Conservation (phyloP, 2,329 filamentous ascomycete species). For the Penicillium decumbens region DNA sequence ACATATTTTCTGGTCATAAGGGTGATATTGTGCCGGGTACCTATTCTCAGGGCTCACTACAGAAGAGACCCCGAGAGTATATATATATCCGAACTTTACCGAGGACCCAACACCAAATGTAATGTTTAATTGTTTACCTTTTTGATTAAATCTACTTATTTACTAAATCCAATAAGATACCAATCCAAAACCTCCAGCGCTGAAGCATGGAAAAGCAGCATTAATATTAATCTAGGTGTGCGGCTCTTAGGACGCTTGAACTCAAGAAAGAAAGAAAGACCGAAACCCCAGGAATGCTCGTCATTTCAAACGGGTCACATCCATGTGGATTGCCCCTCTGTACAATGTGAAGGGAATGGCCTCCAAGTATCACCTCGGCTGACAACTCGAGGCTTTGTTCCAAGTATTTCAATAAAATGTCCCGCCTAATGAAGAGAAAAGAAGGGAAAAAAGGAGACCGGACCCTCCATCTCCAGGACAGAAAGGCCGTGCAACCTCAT, state of each 20-base stretch:
- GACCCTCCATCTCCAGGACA: conserved; percentile 23
- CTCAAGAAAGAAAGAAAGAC: conserved; percentile 5
- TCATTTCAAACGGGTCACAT: conserved; percentile 8
- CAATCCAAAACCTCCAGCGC: not conserved
- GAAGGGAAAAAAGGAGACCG: conserved; percentile 4
- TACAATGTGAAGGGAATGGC: not conserved
- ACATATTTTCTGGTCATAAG: no score
- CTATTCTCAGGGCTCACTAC: no score
- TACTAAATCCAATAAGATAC: not conserved
- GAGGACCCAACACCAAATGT: no score
- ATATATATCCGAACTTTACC: no score
- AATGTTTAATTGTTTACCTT: no score
- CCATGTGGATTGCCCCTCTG: conserved; percentile 9
- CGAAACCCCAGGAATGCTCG: conserved; percentile 11
- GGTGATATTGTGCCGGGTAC: no score
- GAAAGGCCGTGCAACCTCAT: conserved; percentile 15
- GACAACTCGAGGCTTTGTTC: conserved; percentile 1
- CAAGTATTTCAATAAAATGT: conserved; percentile 6
- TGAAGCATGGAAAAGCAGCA: conserved; percentile 8
- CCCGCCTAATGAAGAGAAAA: conserved; percentile 12
- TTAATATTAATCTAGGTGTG: conserved; percentile 27
- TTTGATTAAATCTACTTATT: not conserved
- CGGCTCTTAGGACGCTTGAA: conserved; percentile 13
- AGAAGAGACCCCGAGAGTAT: no score
- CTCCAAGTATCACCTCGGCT: not conserved